Evolutionary conservation across 495 filamentous ascomycete species (phyloP), one percentile per base, ranked within the genome.

Genomic region (Astrocystis sublimbata): DNA sequence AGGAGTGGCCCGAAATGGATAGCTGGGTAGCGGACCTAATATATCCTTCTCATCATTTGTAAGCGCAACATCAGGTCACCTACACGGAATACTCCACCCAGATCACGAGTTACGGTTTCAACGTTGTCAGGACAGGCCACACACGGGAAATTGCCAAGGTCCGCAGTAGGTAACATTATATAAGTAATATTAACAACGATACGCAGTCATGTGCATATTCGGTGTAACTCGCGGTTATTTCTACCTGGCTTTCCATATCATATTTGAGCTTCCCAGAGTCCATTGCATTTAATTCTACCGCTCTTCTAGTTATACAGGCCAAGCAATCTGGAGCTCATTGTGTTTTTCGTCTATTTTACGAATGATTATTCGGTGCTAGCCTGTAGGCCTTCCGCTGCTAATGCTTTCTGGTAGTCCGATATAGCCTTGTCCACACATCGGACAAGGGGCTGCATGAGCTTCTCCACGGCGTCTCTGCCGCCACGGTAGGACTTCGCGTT

Each of bases 381-480:
- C 58, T 83, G 79, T 62, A 76, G 76, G 21, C 69, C 79, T 64
- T 89, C 85, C 62, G 81, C 84, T 30, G 80, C 82, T 63, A 89
- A 76, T 7, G 86, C 88, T 67, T 76, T 78, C 55, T 83, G 75
- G 72, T 92, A 97, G 68, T 86, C 77, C 28, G 71, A 76, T 64
- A 77, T 73, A 41, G 92, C 92, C 45, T 80, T 76, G 40, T 86
- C 79, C 56, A 97, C 71, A 1, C 90, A 86, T 59, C 77, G 76
- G 13, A 90, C 72, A 15, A 89, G 90, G 8, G 89, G 89, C 35
- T 81, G 85, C 65, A 96, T 79, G 63, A 97, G 79, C 70, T 85
- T 83, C 51, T 86, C 83, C 0, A 97, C 92, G 4, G 87, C 88
- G 66, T 87, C 85, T 63, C 80, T 81, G 0, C 94, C 94, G 0